Evolutionary conservation across 352 stramenopile genomes (phyloP), one percentile per base, ranked within the genome.

Genomic region (Phytopythium aichiense): DNA sequence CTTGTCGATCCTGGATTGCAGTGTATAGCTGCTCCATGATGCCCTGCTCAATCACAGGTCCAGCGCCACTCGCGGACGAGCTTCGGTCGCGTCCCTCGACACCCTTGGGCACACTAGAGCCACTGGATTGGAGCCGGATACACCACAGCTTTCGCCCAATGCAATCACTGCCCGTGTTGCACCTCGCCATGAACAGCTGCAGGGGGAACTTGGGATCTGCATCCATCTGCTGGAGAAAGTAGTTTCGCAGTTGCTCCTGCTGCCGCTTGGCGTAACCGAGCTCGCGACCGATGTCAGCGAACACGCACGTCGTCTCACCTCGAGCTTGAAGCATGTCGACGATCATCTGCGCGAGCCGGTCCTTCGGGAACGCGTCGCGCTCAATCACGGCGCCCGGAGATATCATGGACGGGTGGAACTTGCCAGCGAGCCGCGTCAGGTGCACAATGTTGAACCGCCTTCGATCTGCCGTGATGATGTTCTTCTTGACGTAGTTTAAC

Each of bases 271-370:
- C 69, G 42, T 86, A 89, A 8, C 81, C 84, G 35, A 95, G 67
- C 42, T 92, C 84, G n/a, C 84, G 83, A 1, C 82, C 86, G 58
- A 95, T 89, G 42, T 95, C 84, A n/a, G 86, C 82, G 67, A 95
- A 89, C 33, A 95, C 84, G 56, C 82, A 91, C 25, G 80, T 91
- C 23, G 68, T 65, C 60, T 91, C 79, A 30, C 80, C 79, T 54
- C 84, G 82, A 33, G 74, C 66, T n/a, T 68, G 67, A 46, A 95
- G 68, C 60, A 92, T 85, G 15, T 74, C 69, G 1, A 83, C 81
- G 42, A 95, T 92, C 31, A 79, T 69, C 37, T 84, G 61, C 31
- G 76, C 70, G 11, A 92, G 37, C 30, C 79, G 57, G 33, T 88
- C 68, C 69, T 91, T 92, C 2, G 81, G 84, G 48, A 90, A 87